Conservation (phyloP, 2,329 filamentous ascomycete genomes). For the Alternaria conjuncta region DNA sequence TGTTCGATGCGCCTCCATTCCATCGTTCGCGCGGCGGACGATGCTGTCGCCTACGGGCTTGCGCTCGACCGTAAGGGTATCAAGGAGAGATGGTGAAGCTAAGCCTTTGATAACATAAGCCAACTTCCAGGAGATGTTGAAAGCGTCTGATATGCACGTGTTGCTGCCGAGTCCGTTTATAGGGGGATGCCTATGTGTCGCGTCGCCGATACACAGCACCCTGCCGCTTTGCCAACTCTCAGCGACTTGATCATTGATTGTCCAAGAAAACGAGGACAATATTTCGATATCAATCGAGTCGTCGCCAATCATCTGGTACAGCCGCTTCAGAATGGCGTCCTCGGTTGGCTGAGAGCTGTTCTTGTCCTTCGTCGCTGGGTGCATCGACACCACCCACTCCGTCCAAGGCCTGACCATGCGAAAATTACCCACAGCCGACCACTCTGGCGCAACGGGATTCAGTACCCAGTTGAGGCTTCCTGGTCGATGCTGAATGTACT, state of each 20-base stretch:
- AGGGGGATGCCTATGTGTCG: slow-evolving; percentile 23
- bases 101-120: slow-evolving; percentile 37
- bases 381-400: slow-evolving; percentile 57
- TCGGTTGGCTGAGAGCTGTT: not conserved
- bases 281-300: slow-evolving; percentile 8
- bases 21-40: slow-evolving; percentile 62
- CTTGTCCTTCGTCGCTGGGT: slow-evolving; percentile 6
- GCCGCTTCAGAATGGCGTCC: slow-evolving; percentile 8
- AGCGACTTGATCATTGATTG: slow-evolving; percentile 18
- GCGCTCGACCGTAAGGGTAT: slow-evolving; percentile 36
- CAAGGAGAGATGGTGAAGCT: slow-evolving; percentile 31
- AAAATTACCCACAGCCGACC: slow-evolving; percentile 29
- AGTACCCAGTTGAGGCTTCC: slow-evolving; percentile 69
- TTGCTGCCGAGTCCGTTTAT: slow-evolving; percentile 25
- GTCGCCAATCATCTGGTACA: slow-evolving; percentile 18
- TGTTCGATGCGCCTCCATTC: slow-evolving; percentile 58
- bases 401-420: slow-evolving; percentile 70
- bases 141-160: slow-evolving; percentile 44
- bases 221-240: slow-evolving; percentile 3
- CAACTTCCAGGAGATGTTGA: slow-evolving; percentile 48
- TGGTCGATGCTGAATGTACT: slow-evolving; percentile 57
- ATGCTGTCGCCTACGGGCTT: slow-evolving; percentile 45
- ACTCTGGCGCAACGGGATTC: slow-evolving; percentile 59
- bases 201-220: slow-evolving; percentile 9
- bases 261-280: slow-evolving; percentile 6